Base-by-base conservation (phyloP, 179 eudicot genomes). In the Kewa caespitosa region DNA sequence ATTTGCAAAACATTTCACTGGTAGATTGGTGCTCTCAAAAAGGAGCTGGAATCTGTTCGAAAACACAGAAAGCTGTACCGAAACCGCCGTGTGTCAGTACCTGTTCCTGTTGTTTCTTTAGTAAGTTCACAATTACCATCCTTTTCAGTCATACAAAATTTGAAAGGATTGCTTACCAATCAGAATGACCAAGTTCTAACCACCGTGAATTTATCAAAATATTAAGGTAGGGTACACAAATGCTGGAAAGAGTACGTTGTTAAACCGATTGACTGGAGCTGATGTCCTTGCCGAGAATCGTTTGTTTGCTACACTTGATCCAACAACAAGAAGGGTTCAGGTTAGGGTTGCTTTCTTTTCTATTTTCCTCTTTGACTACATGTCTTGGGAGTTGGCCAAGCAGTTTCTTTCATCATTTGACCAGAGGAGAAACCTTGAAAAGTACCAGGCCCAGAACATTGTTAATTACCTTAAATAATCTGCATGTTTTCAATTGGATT, bases 291-390 rank as follows among this genome's bases (percentile, higher is more conserved):
- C 98, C 38, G 99, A 95, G 89, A 91, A 95, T 84, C 87, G 87
- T 69, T 81, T 95, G 82, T 95, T 95, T 83, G 99, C 99, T 30
- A 95, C 99, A 28, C 95, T 95, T 79, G 99, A 95, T 91, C 98
- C 99, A 41, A 95, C 99, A 69, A 95, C 99, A 48, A 90, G 99
- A 85, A 92, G 99, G 81, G 99, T 95, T 62, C 96, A 95, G 91
- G 99, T 90, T 46, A 84, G n/a, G n/a, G 95, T 80, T 41, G 48
- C 38, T 48, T 59, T 54, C 68, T 9, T 50, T 28, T 37, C 6
- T 38, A 30, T n/a, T n/a, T n/a, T n/a, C n/a, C n/a, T n/a, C n/a
- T n/a, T n/a, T n/a, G n/a, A n/a, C n/a, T n/a, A n/a, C n/a, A n/a
- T n/a, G n/a, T n/a, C n/a, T n/a, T n/a, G n/a, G n/a, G n/a, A n/a